phyloP scores from a whole-genome alignment of 805 yeast species.

The Myxozyma melibiosi region DNA sequence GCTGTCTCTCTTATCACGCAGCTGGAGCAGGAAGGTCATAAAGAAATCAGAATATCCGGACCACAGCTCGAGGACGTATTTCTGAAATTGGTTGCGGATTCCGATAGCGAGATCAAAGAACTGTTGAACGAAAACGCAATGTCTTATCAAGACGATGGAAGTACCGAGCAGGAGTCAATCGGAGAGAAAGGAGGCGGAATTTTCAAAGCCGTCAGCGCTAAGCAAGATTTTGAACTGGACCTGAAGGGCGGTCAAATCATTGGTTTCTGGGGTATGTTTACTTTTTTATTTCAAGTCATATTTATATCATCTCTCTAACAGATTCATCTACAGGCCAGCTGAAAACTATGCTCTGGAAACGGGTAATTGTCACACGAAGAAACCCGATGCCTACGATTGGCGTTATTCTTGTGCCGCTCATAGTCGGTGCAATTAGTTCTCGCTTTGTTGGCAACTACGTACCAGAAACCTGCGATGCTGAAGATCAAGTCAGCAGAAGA shows the following conservation, averaged over 20 bases:
- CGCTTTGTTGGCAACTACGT: slow-evolving; percentile 14
- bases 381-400: slow-evolving; percentile 21
- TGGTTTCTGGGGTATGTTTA: slow-evolving; percentile 19
- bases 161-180: not conserved
- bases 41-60: slow-evolving; percentile 35
- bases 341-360: slow-evolving; percentile 25
- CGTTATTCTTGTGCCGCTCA: slow-evolving; percentile 17
- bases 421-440: slow-evolving; percentile 27
- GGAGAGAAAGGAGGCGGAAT: not conserved
- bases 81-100: slow-evolving; percentile 36
- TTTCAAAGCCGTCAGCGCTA: not conserved
- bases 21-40: slow-evolving; percentile 11
- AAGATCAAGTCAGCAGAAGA: slow-evolving; percentile 8
- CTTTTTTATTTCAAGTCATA: not conserved
- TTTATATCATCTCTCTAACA: not conserved
- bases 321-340: slow-evolving; percentile 14
- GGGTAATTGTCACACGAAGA: slow-evolving; percentile 19
- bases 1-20: slow-evolving; percentile 10
- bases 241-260: slow-evolving; percentile 9
- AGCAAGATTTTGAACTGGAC: slow-evolving; percentile 5
- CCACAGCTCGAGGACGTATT: slow-evolving; percentile 44
- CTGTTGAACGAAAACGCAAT: slow-evolving; percentile 14
- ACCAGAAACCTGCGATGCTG: slow-evolving; percentile 14
- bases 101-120: slow-evolving; percentile 22
- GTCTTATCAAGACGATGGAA: not conserved